phyloP scores from a whole-genome alignment of 345 rosid genomes.

The Nasturtium officinale region DNA sequence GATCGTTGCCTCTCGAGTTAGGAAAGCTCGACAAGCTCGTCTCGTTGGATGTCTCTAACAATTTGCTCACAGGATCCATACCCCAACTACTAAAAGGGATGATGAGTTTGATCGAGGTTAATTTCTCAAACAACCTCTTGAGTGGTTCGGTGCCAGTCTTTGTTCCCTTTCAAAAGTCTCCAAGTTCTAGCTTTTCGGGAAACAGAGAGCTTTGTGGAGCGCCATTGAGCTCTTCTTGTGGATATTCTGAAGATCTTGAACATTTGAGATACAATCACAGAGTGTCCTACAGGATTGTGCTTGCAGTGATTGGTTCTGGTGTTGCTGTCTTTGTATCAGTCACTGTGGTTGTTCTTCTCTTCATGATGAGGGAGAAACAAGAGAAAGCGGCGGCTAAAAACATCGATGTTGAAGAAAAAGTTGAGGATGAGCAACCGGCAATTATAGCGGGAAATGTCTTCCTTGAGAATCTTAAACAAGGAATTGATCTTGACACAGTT shows the following conservation, averaged over 20 bases:
- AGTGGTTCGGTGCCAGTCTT: conserved; percentile 68
- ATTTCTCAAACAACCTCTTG: conserved; percentile 83
- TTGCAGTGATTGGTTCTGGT: conserved; percentile 90
- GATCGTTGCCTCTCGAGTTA: conserved; percentile 73
- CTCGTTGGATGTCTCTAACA: conserved; percentile 82
- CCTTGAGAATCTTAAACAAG: conserved; percentile 85
- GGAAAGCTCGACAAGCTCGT: conserved; percentile 86
- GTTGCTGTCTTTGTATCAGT: conserved; percentile 84
- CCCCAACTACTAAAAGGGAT: conserved; percentile 74
- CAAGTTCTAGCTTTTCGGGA: conserved; percentile 71
- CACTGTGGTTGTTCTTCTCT: conserved; percentile 78
- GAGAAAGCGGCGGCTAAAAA: conserved; percentile 69
- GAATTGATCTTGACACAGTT: conserved; percentile 83
- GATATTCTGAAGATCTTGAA: conserved; percentile 46
- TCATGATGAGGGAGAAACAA: conserved; percentile 95
- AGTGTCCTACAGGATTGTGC: conserved; percentile 81
- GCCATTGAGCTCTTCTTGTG: conserved; percentile 68
- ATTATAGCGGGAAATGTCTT: conserved; percentile 81
- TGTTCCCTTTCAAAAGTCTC: conserved; percentile 87
- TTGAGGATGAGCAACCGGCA: conserved; percentile 53
- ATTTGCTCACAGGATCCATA: conserved; percentile 76
- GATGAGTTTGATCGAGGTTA: conserved; percentile 90
- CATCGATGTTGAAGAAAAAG: conserved; percentile 53
- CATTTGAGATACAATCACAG: conserved; percentile 62
- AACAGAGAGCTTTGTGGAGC: conserved; percentile 91